Evolutionary conservation across 2,329 filamentous ascomycete genomes (phyloP), one percentile per base, ranked within the genome.

Genomic region (Penicillium sp.): DNA sequence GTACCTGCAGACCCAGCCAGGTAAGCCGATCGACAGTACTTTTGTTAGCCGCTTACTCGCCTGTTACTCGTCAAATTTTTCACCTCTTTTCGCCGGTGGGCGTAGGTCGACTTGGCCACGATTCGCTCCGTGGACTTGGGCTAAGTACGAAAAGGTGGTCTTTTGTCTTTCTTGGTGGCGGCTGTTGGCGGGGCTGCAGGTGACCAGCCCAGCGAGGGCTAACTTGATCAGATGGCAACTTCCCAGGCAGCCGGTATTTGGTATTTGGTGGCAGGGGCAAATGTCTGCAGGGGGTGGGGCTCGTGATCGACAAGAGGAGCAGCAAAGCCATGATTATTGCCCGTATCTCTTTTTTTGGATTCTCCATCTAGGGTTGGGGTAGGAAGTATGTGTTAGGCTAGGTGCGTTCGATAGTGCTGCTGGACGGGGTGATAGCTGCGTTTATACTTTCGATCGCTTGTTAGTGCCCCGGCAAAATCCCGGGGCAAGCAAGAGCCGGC

Each of bases 1-100:
- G 51, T 55, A 46, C 49, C 57, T 59, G 55, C 55, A 58, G 52
- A 29, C 20, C 33, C 23, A 43, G 30, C 32, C 17, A 37, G 34
- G 36, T n/a, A 46, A 27, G 44, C 29, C 6, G 56, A 55, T 59
- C 47, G 50, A 49, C 49, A 44, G 39, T 42, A 29, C 39, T 42
- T 42, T 42, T 42, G 39, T 15, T 27, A 13, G 10, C 4, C 37
- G 26, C 37, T 26, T 37, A 3, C 15, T 41, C 24, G 36, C 24
- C 20, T 23, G 26, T n/a, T 45, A 52, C 44, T 53, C 45, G 47
- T 56, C 46, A 46, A 24, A 39, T 42, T 54, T 15, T 30, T 33
- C 17, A 27, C 24, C 15, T 27, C 5, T n/a, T 27, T 27, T 27
- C n/a, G n/a, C n/a, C n/a, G n/a, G n/a, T n/a, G n/a, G n/a, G n/a